Evolutionary conservation across 768 basidiomycete species (phyloP), one percentile per base, ranked within the genome.

Genomic region (Leccinum obscurum): DNA sequence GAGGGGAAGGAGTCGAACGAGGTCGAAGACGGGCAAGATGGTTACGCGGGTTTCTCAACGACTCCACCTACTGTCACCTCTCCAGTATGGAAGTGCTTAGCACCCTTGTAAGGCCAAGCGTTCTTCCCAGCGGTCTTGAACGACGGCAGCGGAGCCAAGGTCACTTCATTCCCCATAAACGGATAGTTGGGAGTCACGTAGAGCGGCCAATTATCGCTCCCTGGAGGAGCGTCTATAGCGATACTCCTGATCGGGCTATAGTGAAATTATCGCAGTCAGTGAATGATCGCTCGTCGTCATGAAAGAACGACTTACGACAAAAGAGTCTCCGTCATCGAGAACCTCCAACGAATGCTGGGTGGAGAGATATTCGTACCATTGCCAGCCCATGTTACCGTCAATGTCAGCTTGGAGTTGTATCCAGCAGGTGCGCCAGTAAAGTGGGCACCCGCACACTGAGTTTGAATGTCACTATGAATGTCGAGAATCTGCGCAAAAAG

Each of bases 341-440:
- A 32, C 46, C 41, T 15, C 44, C 44, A 24, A n/a, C 15, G 35
- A 24, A 57, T 20, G 7, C 35, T 6, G 15, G 56, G 56, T 15
- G 26, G 56, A 7, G 56, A 49, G 35, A 51, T 51, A 9, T 50
- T 26, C 49, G 22, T 2, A 22, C 34, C 56, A 14, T 22, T 8
- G 17, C 50, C 48, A 26, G 20, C 26, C 56, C 56, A 57, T 4
- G 34, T 20, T 17, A 51, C 14, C 2, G 50, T 26, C 50, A 51
- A 51, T 3, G 32, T 34, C n/a, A 52, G 11, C 3, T 34, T 51
- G 24, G 35, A 17, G 1, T 1, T 13, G 35, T 57, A 57, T 8
- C 49, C 49, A n/a, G 49, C 11, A 39, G 6, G 20, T 37, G 56
- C 56, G 11, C 49, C 56, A 39, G 49, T 57, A n/a, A 57, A 51